A percentile compares a stretch with the other conserved stretches of the same genome.
These are phyloP conservation scores for Trichoderma sp. DNA, from an alignment of 2,329 filamentous ascomycete genomes.

Conservation along the genomic window DNA sequence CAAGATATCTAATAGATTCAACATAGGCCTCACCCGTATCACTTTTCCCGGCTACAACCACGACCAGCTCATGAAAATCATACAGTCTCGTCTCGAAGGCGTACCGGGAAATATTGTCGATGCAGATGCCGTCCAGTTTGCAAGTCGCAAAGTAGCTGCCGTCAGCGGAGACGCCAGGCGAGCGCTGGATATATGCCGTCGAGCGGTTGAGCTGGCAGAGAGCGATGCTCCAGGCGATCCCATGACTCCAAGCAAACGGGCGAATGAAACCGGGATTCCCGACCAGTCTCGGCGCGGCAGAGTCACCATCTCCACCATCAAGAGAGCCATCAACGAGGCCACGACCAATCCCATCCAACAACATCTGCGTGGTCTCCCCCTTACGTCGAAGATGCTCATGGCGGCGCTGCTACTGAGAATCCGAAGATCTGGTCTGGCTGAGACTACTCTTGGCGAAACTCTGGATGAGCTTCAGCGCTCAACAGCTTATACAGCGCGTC, in stretches of 20 bases:
- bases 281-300: slow-evolving; percentile 46
- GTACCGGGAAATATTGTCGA: slow-evolving; percentile 90
- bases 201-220: slow-evolving; percentile 94
- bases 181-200: slow-evolving; percentile 90
- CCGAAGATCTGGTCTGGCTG: slow-evolving; percentile 80
- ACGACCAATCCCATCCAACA: slow-evolving; percentile 91
- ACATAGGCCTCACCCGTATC: slow-evolving; percentile 77
- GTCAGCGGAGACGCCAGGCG: slow-evolving; percentile 93
- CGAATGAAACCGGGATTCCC: slow-evolving; percentile 36
- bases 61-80: slow-evolving; percentile 95
- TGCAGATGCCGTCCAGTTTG: slow-evolving; percentile 92
- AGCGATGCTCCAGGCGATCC: slow-evolving; percentile 60
- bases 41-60: slow-evolving; percentile 98
- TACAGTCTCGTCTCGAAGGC: slow-evolving; percentile 87
- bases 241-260: slow-evolving; percentile 64
- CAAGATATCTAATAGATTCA: neutral
- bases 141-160: slow-evolving; percentile 92
- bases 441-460: slow-evolving; percentile 87
- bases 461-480: slow-evolving; percentile 69
- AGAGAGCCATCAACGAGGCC: slow-evolving; percentile 91
- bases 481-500: slow-evolving; percentile 41
- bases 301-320: slow-evolving; percentile 92
- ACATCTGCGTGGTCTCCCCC: slow-evolving; percentile 79
- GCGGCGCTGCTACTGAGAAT: slow-evolving; percentile 79
- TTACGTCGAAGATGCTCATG: slow-evolving; percentile 83